A percentile compares a stretch with the other conserved stretches of the same genome.
Evolutionary conservation across 345 rosid genomes (phyloP).

Genomic region (Rhodamnia rubescens): DNA sequence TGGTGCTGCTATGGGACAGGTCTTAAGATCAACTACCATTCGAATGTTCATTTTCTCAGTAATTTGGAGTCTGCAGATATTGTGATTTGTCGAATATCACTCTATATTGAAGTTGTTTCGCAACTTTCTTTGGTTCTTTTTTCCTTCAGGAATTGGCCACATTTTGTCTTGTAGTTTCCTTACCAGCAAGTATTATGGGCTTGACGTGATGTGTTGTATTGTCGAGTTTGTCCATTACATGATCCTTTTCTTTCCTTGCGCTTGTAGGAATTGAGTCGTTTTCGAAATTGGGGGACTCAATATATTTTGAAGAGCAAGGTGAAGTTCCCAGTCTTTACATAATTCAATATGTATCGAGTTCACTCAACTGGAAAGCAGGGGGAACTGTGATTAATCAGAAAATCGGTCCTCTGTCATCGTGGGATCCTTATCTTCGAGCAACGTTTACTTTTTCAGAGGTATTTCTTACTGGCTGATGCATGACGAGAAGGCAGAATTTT

Average conservation of each 20-base stretch:
- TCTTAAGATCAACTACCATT: slow-evolving; percentile 2
- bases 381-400: slow-evolving; percentile 39
- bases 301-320: slow-evolving; percentile 77
- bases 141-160: not conserved
- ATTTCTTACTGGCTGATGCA: slow-evolving; percentile 11
- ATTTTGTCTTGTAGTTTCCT: not conserved
- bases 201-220: not conserved
- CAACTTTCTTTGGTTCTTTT: not conserved
- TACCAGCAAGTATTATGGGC: not conserved
- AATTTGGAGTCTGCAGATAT: not conserved
- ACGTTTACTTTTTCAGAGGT: slow-evolving; percentile 29
- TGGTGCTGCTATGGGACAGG: slow-evolving; percentile 99
- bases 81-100: not conserved
- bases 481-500: not conserved
- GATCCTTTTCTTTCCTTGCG: not conserved
- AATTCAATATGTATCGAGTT: slow-evolving; percentile 72
- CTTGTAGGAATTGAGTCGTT: slow-evolving; percentile 69
- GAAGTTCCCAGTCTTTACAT: slow-evolving; percentile 55
- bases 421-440: slow-evolving; percentile 52
- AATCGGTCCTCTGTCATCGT: slow-evolving; percentile 57
- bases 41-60: not conserved
- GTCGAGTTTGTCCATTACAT: not conserved
- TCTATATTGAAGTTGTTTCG: not conserved
- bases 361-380: slow-evolving; percentile 59
- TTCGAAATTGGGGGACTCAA: slow-evolving; percentile 90